Base-by-base conservation (phyloP, 1,139 yeast genomes). In the Suhomyces bokatorum region DNA sequence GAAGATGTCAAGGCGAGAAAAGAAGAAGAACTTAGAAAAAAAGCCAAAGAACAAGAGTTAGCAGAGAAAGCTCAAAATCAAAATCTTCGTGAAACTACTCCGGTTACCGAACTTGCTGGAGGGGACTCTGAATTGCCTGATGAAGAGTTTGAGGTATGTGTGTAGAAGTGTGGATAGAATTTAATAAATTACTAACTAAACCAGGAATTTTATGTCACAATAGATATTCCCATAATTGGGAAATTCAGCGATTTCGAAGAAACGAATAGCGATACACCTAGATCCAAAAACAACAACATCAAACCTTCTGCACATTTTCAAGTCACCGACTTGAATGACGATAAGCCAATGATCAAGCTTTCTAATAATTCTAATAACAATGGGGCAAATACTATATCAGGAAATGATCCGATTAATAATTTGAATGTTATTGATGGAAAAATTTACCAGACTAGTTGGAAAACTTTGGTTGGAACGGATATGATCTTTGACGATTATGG, bases 381-480 rank as follows among this genome's bases (percentile, higher is more conserved):
- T 4, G 45, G 45, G 6, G 39, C 24, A 10, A 38, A 32, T 6
- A 45, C 40, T 8, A 17, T 39, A 6, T 42, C 47, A 2, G 31
- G 24, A 2, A 45, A 47, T 14, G 44, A 57, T 17, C 50, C 60
- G 1, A 56, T 69, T 22, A 63, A 63, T 44, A 65, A 68, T 39
- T 54, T 70, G 35, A 59, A 68, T 3, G 58, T 68, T 5, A 63
- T 70, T 6, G 76, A 73, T 50, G 76, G 75, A 13, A 70, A 69
- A 40, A 68, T 88, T 3, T 87, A 82, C 60, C 81, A 82, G 58
- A 95, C 96, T 1, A 70, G 74, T 32, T 93, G 98, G 97, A 74
- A 78, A 39, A 78, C 79, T 47, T 66, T 88, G 11, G 83, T 88
- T 1, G 99, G 99, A 0, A 86, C 96, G 0, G 97, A 91, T 57